Conservation (phyloP, 179 eudicot species). For the Silene vulgaris region DNA sequence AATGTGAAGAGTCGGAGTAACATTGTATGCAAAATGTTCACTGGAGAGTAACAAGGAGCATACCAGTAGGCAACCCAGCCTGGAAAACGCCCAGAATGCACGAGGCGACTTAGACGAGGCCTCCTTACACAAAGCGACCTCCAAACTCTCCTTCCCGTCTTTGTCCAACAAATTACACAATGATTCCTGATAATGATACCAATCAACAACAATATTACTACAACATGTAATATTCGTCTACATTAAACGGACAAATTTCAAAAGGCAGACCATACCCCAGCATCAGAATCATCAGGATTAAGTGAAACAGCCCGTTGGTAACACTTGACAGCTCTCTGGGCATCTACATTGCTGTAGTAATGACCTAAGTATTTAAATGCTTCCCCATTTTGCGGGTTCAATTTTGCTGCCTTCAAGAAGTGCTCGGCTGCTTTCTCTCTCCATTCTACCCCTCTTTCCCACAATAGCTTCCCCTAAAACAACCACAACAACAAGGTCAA, state of each 20-base stretch:
- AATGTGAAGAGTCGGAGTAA: neutral
- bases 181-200: constrained; percentile 47
- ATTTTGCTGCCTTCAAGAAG: constrained; percentile 64
- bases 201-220: constrained; percentile 5
- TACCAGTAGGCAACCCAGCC: constrained; percentile 86
- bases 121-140: constrained; percentile 71
- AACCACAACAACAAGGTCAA: neutral
- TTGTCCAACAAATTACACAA: constrained; percentile 75
- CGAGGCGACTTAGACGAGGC: constrained; percentile 80
- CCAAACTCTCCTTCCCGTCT: constrained; percentile 75
- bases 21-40: neutral
- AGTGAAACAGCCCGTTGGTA: constrained; percentile 81
- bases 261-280: constrained; percentile 50
- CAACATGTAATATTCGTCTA: neutral
- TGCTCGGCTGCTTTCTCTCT: constrained; percentile 77
- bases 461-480: constrained; percentile 53
- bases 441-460: constrained; percentile 54
- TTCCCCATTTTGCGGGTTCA: constrained; percentile 62
- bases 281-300: constrained; percentile 56
- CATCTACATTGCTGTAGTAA: constrained; percentile 55
- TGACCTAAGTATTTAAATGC: constrained; percentile 80
- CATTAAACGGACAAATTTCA: neutral
- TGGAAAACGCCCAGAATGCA: constrained; percentile 89
- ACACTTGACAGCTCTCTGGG: constrained; percentile 82
- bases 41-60: neutral